Base-by-base conservation (phyloP, 148 eudicot species). In the Cornus suecica region DNA sequence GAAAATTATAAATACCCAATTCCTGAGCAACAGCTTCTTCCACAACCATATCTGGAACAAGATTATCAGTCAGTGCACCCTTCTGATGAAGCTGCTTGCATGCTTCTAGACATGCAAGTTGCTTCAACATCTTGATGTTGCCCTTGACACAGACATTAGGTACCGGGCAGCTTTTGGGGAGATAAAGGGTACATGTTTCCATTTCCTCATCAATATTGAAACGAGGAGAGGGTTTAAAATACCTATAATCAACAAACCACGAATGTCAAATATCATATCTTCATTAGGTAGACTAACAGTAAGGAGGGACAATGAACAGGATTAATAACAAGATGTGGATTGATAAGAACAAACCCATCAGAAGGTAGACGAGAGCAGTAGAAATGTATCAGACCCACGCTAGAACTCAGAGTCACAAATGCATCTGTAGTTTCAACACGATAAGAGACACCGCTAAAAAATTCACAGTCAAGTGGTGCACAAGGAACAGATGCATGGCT, bases 361-460 rank as follows among this genome's bases (percentile, higher is more conserved):
- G 93, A 87, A 54, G 99, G 99, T 29, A 95, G 90, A 24, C 91
- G 81, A 22, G 99, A 89, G 84, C 99, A 95, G 72, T 92, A 95
- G 79, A 86, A 90, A 79, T 92, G 74, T 65, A 91, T 71, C 75
- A 93, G 74, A 42, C 78, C 63, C 37, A 93, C 92, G 70, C 99
- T 90, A 8, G 88, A 88, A 41, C 85, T 88, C 75, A 93, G 76
- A 14, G 86, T 91, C 42, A 96, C 91, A 2, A 78, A 70, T 13
- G 99, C 98, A 64, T 97, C 98, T 1, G 99, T 93, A 69, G 82
- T 84, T 74, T 90, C 87, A 65, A 96, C 99, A 15, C 73, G 76
- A 78, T 96, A 96, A 72, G 64, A 84, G 26, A 69, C 63, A 20
- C 88, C 86, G 56, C 83, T 86, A 31, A 27, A 79, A 52, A 84